phyloP scores from a whole-genome alignment of 169 alveolate genomes.

The Cryptosporidium baileyi region DNA sequence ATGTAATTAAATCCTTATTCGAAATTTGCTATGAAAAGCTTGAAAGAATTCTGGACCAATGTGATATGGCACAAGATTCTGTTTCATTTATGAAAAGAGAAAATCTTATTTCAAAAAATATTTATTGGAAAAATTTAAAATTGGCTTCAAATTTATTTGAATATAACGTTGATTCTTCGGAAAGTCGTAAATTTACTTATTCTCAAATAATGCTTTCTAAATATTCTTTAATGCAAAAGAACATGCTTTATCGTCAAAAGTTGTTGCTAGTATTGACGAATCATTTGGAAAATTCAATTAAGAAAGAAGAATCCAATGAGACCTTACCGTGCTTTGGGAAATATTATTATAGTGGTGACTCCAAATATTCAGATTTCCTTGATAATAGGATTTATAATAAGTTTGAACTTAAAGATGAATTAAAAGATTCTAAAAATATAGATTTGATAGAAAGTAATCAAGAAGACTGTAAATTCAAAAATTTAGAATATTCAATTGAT shows the following conservation, averaged over 20 bases:
- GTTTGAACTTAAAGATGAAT: no score
- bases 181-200: background rate
- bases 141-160: background rate
- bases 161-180: no score
- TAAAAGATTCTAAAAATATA: no score
- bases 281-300: background rate
- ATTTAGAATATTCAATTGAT: no score
- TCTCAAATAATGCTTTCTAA: constrained; percentile 1
- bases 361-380: no score
- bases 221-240: constrained; percentile 17
- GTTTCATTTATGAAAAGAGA: constrained; percentile 46
- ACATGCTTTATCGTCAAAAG: constrained; percentile 49
- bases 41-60: constrained; percentile 45
- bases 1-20: background rate
- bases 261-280: background rate
- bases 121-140: background rate
- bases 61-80: constrained; percentile 21
- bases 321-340: background rate
- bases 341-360: no score
- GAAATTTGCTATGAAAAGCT: constrained; percentile 8
- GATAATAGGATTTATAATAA: no score
- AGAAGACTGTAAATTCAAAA: no score
- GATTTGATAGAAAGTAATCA: no score
- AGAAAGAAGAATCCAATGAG: background rate
- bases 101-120: background rate